Evolutionary conservation across 1,139 yeast species (phyloP), one percentile per base, ranked within the genome.

Genomic region (Eremothecium sinecaudum): DNA sequence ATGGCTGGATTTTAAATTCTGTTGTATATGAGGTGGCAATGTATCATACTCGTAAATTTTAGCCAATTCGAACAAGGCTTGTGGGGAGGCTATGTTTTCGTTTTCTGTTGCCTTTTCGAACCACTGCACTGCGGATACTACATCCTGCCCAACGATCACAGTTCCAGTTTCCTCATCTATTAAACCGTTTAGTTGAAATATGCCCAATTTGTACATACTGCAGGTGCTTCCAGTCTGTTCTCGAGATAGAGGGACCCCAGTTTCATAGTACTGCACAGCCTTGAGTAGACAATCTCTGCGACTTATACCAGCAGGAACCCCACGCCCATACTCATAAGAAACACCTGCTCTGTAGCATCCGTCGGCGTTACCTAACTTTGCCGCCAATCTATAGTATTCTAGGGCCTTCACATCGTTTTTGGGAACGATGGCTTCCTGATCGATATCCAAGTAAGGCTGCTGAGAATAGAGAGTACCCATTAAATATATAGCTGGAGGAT

Each of bases 281-380:
- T 62, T 62, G 14, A 32, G 22, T 13, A 45, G 19, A 53, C 64
- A 49, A 69, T 73, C 37, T 58, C 57, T 30, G 59, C 51, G 20
- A 67, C 62, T 2, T 21, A 34, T 8, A n/a, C 42, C 43, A n/a
- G 38, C 16, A 5, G 36, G 34, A 2, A 49, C 38, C 7, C 87
- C 87, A 26, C 76, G 71, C 2, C 81, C 82, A 38, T 72, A 63
- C 49, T 79, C 87, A 48, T 67, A 68, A 47, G 82, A 73, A 14
- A 78, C 79, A 2, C 79, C 87, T 2, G 74, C 68, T 31, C 86
- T 61, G 56, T 76, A 79, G 35, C 75, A 69, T 5, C 79, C 76
- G 33, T 69, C 71, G 0, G 74, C 61, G 47, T 75, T 76, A 11
- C 70, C 67, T 23, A 64, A 63, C 31, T 62, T 62, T 4, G 81